A percentile compares a stretch with the other conserved stretches of the same genome.
Conservation (phyloP, 202 grass and related monocot species). For the Schoenoplectus tabernaemontani region DNA sequence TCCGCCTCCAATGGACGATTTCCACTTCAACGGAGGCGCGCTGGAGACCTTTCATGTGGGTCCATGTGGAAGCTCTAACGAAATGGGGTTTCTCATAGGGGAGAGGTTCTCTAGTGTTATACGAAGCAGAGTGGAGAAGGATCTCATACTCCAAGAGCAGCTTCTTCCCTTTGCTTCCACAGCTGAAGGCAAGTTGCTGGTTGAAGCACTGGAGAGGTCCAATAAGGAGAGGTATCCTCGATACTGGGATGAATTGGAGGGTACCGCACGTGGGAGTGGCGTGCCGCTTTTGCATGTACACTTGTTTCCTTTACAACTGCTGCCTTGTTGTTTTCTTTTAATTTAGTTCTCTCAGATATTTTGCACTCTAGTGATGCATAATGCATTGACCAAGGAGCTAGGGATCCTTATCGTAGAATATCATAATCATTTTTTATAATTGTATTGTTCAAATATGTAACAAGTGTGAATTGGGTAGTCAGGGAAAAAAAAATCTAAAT, state of each 20-base stretch:
- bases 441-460: not conserved
- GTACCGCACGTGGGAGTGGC: constrained; percentile 62
- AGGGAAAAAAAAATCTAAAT: not conserved
- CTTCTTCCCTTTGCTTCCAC: constrained; percentile 69
- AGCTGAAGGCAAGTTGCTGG: constrained; percentile 23
- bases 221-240: constrained; percentile 49
- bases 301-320: not conserved
- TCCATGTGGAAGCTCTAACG: constrained; percentile 28
- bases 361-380: too few relatives aligned
- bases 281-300: constrained; percentile 54
- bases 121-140: constrained; percentile 48
- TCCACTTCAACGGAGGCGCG: constrained; percentile 1
- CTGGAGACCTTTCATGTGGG: constrained; percentile 49
- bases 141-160: constrained; percentile 49
- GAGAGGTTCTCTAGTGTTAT: constrained; percentile 43
- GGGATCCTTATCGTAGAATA: not conserved
- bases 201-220: constrained; percentile 40
- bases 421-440: not conserved
- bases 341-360: too few relatives aligned
- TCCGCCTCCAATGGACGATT: constrained; percentile 1
- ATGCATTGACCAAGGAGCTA: too few relatives aligned
- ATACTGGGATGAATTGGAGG: constrained; percentile 72
- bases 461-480: not conserved
- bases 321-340: not conserved
- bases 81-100: constrained; percentile 46